Evolutionary conservation across 306 rosid species (phyloP), one percentile per base, ranked within the genome.

Genomic region (Medicago ruthenica): DNA sequence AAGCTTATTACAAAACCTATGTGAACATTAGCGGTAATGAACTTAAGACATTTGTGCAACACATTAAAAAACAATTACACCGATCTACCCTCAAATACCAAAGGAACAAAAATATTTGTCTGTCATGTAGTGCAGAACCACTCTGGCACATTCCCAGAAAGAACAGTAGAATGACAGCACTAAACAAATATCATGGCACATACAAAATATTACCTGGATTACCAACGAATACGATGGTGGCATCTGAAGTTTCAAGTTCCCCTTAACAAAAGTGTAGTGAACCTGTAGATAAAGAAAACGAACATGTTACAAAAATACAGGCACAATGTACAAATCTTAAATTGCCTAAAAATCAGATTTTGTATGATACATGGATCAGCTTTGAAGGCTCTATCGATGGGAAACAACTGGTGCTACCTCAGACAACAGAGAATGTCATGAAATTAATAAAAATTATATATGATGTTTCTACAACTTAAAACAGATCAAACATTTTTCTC

Each of bases 261-360:
- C 97, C 80, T 89, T 92, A 51, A 83, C 82, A 54, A 92, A 92
- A 66, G 97, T 95, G 79, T 92, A 92, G 74, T 76, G 90, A 74
- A 90, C 93, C 98, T 92, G 83, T 60, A 75, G 54, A 61, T 61
- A 24, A 69, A 70, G 27, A 37, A 60, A 63, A 73, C 1, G 39
- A 20, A 53, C 72, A 53, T 15, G 61, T 45, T 22, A 47, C 59
- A 40, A 47, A 58, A 60, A 63, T 44, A 73, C 18, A 36, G 51
- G 11, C 55, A 77, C 8, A 15, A 14, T 10, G 48, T 41, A 18
- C 50, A 71, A 47, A 71, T 47, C 71, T 67, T 17, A 27, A 47
- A 73, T 55, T 9, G 21, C 55, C 66, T 16, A 59, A 8, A 55
- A 22, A 55, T 64, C 31, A 79, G n/a, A 42, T 16, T 67, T 54